Base-by-base conservation (phyloP, 805 yeast genomes). In the Wickerhamomyces bovis region DNA sequence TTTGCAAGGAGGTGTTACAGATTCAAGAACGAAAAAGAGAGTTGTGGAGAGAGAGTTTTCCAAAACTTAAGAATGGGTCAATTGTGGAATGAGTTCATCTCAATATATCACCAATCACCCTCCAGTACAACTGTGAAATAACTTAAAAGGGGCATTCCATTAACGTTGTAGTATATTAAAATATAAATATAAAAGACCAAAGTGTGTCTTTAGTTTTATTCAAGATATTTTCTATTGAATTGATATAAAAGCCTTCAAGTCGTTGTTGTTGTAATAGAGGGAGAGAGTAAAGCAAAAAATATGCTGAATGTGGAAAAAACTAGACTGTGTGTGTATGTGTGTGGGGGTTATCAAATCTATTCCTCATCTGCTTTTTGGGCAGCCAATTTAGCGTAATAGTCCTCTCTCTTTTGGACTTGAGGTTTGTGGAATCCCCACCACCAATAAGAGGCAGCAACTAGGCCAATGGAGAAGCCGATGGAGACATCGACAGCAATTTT, bases 401-500 rank as follows among this genome's bases (percentile, higher is more conserved):
- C 81, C 68, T 90, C 97, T 78, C 97, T 86, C 62, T 72, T 76
- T 56, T 75, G 76, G 48, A 87, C 85, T 51, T 74, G 57, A 33
- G 81, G 78, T 74, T 78, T 82, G 84, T 90, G 97, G 79, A 70
- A 74, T 25, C 80, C 86, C 78, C 81, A 80, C 88, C 96, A 85
- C 94, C 92, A 89, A 70, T 75, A 77, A 54, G 76, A 72, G 51
- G 83, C 89, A 62, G 81, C 77, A 36, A 67, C 77, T 49, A 77
- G 69, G 47, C 92, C 92, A 53, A 77, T 57, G 51, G 72, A 60
- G 69, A 80, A 76, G 51, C 94, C 95, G 54, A 83, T 69, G 58
- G 80, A 54, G 66, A 90, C 80, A 62, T 90, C 97, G 57, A 85
- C 78, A 64, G 83, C 75, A 68, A 87, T 79, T 72, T 82, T 85